These are phyloP conservation scores for Cystofilobasidium macerans DNA, from an alignment of 768 basidiomycete species.

Conservation along the genomic window DNA sequence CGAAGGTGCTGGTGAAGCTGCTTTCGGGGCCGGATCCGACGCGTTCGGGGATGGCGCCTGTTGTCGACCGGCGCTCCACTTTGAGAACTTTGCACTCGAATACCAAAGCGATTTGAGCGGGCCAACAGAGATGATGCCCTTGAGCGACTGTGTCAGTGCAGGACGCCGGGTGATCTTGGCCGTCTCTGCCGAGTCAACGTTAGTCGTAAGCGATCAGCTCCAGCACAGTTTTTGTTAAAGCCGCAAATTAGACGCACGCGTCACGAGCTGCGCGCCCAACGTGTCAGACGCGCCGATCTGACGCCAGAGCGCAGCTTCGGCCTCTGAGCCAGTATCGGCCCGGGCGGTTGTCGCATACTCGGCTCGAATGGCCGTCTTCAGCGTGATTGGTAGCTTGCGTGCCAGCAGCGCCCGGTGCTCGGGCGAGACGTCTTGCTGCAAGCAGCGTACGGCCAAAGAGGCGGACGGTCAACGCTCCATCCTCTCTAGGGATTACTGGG, in stretches of 20 bases:
- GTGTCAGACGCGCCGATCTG: constrained; percentile 55
- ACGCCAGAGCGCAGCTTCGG: constrained; percentile 66
- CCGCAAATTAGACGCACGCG: constrained; percentile 26
- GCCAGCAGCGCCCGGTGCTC: constrained; percentile 62
- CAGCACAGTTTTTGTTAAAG: not conserved
- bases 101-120: constrained; percentile 67
- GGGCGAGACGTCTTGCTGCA: constrained; percentile 57
- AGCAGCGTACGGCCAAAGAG: not conserved
- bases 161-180: constrained; percentile 65
- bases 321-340: constrained; percentile 46
- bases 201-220: not conserved
- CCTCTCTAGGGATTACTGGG: not conserved
- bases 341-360: constrained; percentile 28
- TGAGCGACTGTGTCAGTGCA: constrained; percentile 70
- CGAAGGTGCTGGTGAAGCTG: too few relatives aligned
- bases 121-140: constrained; percentile 76
- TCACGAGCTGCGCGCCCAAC: constrained; percentile 46
- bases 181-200: constrained; percentile 48
- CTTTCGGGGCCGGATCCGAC: too few relatives aligned
- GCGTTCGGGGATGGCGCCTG: too few relatives aligned
- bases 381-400: constrained; percentile 61
- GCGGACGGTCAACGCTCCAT: not conserved
- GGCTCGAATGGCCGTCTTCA: constrained; percentile 42
- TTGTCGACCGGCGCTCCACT: constrained; percentile 56
- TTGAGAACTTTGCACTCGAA: constrained; percentile 60